Evolutionary conservation across 768 basidiomycete species (phyloP).

Genomic region (Pleurotus tuber-regium): DNA sequence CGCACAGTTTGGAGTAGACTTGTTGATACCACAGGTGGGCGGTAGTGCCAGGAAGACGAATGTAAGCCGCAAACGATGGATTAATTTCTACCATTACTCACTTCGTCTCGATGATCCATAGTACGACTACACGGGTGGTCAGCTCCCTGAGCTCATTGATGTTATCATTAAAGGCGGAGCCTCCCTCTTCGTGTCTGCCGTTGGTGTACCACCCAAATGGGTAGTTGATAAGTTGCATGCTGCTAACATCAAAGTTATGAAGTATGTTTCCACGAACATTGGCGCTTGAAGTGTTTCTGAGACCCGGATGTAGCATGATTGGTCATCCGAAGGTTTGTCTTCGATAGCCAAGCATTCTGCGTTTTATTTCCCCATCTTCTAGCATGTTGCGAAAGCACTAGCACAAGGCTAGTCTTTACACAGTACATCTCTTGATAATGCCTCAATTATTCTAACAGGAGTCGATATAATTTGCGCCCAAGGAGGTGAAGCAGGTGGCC

Average conservation of each 20-base stretch:
- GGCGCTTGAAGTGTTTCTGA: conserved; percentile 4
- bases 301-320: conserved; percentile 53
- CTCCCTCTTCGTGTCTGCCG: conserved; percentile 78
- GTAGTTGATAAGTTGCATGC: conserved; percentile 73
- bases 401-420: conserved; percentile 47
- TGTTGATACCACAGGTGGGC: conserved; percentile 80
- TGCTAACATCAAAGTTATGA: conserved; percentile 81
- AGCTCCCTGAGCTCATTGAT: conserved; percentile 73
- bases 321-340: conserved; percentile 74
- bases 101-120: conserved; percentile 21
- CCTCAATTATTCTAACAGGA: conserved; percentile 34
- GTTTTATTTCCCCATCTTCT: not conserved
- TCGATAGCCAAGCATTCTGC: conserved; percentile 1
- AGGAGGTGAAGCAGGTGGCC: conserved; percentile 86
- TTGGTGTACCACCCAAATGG: conserved; percentile 82
- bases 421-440: not conserved
- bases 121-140: conserved; percentile 79
- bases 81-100: not conserved
- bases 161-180: conserved; percentile 74
- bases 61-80: conserved; percentile 20
- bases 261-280: conserved; percentile 39
- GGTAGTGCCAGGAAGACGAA: conserved; percentile 85
- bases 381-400: conserved; percentile 75
- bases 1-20: conserved; percentile 79
- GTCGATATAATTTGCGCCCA: conserved; percentile 90